Base-by-base conservation (phyloP, 768 basidiomycete species). In the Leucosporidium creatinivorum region DNA sequence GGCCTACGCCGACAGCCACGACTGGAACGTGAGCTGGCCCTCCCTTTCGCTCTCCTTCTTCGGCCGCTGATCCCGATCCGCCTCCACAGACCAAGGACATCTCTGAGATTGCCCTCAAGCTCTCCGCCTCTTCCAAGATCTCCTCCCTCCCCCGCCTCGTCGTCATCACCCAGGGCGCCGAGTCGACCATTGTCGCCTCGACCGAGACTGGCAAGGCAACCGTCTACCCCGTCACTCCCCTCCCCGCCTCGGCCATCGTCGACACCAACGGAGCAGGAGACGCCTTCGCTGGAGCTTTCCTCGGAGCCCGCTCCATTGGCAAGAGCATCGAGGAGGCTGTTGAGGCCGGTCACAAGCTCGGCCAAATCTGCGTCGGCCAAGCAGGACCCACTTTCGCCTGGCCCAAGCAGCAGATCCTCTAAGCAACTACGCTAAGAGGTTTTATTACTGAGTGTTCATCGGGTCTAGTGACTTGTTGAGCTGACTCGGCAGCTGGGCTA, bases 251-350 rank as follows among this genome's bases (percentile, higher is more conserved):
- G 50, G 74, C 86, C 78, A 93, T 96, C 73, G 87, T 96, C 66
- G 96, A 99, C 78, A 98, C 96, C 58, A 99, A 99, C 79, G 96
- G 91, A 61, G 96, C 96, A 26, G 96, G 96, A 52, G 94, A 99
- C 77, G 91, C 91, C 52, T 98, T 99, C 75, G 92, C 93, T 30
- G 96, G 94, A 66, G 96, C 90, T 49, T 93, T 98, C 84, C 79
- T 97, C 62, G 96, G 91, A 60, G 93, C 88, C 2, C 82, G 85
- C 64, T 86, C 90, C 61, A 78, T 84, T 47, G 93, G 91, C 18
- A 96, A 91, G 83, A 79, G 76, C 33, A 75, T 91, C 33, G 86
- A 88, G 25, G 87, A 91, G 78, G 83, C 83, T 57, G 84, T 99
- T 67, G 85, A 88, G 80, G 85, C 83, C 33, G 96, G 94, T 1